Conservation (phyloP, 352 stramenopile genomes). For the Pythium rhizo-oryzae region DNA sequence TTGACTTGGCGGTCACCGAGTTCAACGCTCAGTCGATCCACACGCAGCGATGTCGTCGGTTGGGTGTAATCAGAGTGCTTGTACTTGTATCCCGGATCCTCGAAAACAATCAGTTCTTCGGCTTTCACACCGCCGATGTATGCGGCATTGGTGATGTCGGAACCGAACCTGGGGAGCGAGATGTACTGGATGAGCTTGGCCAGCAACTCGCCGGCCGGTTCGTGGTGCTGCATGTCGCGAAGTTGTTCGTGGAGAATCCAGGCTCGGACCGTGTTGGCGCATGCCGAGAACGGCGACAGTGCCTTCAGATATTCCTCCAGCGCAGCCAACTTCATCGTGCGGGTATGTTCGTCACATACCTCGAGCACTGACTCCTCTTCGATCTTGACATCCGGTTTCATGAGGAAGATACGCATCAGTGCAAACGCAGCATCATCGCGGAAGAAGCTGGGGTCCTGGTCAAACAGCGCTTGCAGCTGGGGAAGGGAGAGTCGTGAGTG, state of each 20-base stretch:
- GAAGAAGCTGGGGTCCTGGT: constrained; percentile 12
- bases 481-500: constrained; percentile 41
- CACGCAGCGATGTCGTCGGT: constrained; percentile 6
- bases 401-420: constrained; percentile 8
- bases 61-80: not conserved
- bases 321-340: not conserved
- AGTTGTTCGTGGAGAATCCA: constrained; percentile 27
- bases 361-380: not conserved
- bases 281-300: not conserved
- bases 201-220: not conserved
- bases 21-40: not conserved
- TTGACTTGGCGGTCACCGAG: not conserved
- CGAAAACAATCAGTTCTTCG: constrained; percentile 22
- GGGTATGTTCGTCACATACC: not conserved
- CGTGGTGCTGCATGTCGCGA: not conserved
- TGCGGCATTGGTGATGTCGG: constrained; percentile 3
- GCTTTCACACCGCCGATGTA: constrained; percentile 3
- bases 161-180: constrained; percentile 14
- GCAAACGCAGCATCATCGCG: constrained; percentile 10
- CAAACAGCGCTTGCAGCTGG: constrained; percentile 36
- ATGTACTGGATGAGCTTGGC: constrained; percentile 27
- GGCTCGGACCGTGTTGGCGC: constrained; percentile 18
- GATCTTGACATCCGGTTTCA: not conserved
- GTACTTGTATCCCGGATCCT: not conserved
- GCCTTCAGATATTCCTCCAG: not conserved